Evolutionary conservation across 139 green algal species (phyloP).

Genomic region (Eudorina sp.): DNA sequence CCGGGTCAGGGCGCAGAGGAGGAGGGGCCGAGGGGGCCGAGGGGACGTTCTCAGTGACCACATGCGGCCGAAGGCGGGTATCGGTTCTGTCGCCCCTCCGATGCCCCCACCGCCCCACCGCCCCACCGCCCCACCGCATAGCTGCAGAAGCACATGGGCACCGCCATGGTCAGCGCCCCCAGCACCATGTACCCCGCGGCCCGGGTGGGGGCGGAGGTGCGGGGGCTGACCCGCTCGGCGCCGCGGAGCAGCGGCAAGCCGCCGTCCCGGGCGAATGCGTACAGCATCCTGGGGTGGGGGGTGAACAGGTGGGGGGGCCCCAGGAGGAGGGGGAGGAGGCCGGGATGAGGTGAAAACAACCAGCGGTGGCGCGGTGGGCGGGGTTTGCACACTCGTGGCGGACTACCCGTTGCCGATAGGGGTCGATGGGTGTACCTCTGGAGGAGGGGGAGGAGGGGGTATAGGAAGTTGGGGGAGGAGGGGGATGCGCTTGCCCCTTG

Average conservation of each 20-base stretch:
- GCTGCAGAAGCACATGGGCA: slow-evolving; percentile 41
- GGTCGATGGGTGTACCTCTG: too few species aligned
- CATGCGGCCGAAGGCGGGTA: too few species aligned
- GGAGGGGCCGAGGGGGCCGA: too few species aligned
- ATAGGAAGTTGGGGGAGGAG: too few species aligned
- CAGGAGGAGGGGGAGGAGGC: neutral
- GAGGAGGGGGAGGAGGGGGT: too few species aligned
- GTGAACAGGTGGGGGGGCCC: neutral
- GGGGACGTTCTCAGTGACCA: neutral
- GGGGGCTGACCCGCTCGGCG: neutral
- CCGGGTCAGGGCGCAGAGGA: too few species aligned
- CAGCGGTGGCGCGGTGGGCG: too few species aligned
- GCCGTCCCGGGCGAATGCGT: slow-evolving; percentile 37
- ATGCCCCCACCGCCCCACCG: neutral
- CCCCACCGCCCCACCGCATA: neutral
- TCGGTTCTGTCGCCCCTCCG: too few species aligned
- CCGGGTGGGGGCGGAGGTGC: neutral
- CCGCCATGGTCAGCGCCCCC: neutral
- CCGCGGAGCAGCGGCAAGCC: neutral
- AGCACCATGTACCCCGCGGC: slow-evolving; percentile 19
- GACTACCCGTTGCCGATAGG: too few species aligned
- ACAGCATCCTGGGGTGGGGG: slow-evolving; percentile 34
- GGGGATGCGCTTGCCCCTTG: too few species aligned
- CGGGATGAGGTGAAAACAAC: too few species aligned
- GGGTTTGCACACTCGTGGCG: too few species aligned